A percentile compares a stretch with the other conserved stretches of the same genome.
phyloP scores from a whole-genome alignment of 495 filamentous ascomycete genomes.

The Xylaria cubensis region DNA sequence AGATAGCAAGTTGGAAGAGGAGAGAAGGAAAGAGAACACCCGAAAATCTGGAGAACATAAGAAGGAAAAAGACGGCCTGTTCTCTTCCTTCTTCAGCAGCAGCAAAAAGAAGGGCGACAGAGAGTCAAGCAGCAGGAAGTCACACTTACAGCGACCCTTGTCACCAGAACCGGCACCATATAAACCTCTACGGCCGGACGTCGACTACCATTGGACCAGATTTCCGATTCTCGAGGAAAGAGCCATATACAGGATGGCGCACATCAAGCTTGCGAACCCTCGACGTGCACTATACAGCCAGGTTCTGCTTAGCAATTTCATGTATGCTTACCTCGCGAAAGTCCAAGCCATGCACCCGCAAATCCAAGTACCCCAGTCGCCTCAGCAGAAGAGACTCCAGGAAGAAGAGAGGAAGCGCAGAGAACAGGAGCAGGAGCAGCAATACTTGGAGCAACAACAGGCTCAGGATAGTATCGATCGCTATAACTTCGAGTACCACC shows the following conservation, averaged over 20 bases:
- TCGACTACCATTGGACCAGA: conserved; percentile 94
- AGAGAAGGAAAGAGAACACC: conserved; percentile 79
- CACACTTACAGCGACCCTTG: conserved; percentile 70
- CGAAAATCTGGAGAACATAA: conserved; percentile 79
- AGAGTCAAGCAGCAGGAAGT: conserved; percentile 70
- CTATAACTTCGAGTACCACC: conserved; percentile 60
- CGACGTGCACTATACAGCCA: conserved; percentile 91
- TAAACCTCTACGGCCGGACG: conserved; percentile 75
- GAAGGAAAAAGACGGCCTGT: conserved; percentile 86
- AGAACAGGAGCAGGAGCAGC: conserved; percentile 65
- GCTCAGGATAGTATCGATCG: conserved; percentile 52
- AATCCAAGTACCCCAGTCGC: conserved; percentile 75
- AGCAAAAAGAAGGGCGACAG: conserved; percentile 81
- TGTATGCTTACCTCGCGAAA: conserved; percentile 99
- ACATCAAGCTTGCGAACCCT: conserved; percentile 98
- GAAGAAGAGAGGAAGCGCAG: conserved; percentile 67
- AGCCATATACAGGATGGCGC: conserved; percentile 97
- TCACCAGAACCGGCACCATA: conserved; percentile 81
- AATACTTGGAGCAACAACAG: conserved; percentile 59
- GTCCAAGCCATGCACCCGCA: conserved; percentile 98
- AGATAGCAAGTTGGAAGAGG: conserved; percentile 77
- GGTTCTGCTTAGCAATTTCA: conserved; percentile 98
- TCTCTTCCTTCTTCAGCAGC: conserved; percentile 89
- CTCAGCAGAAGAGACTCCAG: conserved; percentile 66
- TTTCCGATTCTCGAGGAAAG: conserved; percentile 96